phyloP scores from a whole-genome alignment of 129 eudicot genomes.

The Glebionis coronaria region DNA sequence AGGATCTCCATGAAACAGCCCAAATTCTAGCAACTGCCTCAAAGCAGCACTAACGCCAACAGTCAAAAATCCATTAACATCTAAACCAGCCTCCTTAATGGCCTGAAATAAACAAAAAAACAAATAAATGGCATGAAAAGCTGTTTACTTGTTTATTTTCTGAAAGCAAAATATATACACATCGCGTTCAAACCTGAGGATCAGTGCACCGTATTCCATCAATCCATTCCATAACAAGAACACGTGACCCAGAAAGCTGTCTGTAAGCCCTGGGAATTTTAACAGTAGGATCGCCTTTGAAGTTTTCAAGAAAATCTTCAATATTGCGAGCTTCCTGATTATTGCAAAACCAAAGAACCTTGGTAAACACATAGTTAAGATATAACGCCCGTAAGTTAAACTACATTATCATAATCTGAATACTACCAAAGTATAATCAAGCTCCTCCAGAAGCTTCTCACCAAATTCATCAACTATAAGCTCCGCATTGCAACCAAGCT shows the following conservation, averaged over 20 bases:
- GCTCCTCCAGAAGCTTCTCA: constrained; percentile 99
- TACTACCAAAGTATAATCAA: constrained; percentile 94
- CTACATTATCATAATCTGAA: constrained; percentile 13
- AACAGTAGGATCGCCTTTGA: constrained; percentile 92
- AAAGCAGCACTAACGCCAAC: constrained; percentile 99
- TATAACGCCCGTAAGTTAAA: background rate
- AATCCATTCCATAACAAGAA: constrained; percentile 99
- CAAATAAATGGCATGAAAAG: constrained; percentile 6
- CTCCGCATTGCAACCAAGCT: constrained; percentile 96
- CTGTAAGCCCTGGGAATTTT: constrained; percentile 90
- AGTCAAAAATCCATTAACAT: constrained; percentile 86
- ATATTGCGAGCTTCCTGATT: constrained; percentile 94
- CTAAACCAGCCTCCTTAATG: constrained; percentile 77
- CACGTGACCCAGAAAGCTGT: constrained; percentile 90
- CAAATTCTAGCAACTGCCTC: constrained; percentile 91
- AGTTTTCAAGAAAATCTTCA: constrained; percentile 91
- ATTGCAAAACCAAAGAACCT: constrained; percentile 17
- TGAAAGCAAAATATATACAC: background rate
- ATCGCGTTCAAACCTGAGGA: constrained; percentile 64
- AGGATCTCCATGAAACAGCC: constrained; percentile 98
- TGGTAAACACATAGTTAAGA: background rate
- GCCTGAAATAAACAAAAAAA: constrained; percentile 54
- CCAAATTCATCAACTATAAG: constrained; percentile 99
- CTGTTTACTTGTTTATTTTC: background rate
- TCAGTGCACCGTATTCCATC: constrained; percentile 98